Conservation (phyloP, 305 asterid species). For the Fraxinus greggii region DNA sequence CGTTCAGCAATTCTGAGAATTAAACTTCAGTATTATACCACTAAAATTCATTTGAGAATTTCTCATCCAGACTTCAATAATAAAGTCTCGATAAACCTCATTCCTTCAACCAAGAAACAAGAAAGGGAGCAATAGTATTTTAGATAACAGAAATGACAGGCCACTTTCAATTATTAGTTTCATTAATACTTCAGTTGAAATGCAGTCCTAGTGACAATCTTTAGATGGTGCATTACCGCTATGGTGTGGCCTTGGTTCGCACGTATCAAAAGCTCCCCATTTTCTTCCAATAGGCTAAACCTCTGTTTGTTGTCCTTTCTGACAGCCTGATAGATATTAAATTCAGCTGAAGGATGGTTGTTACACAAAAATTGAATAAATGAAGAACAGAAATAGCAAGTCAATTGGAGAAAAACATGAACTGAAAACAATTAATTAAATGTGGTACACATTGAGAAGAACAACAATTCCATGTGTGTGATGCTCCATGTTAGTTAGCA, state of each 20-base stretch:
- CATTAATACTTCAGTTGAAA: not conserved
- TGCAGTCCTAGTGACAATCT: constrained; percentile 16
- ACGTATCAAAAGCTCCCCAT: constrained; percentile 79
- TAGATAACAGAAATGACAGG: not conserved
- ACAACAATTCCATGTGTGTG: not conserved
- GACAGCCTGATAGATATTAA: constrained; percentile 52
- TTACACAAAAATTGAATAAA: not conserved
- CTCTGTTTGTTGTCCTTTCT: constrained; percentile 87
- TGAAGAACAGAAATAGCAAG: constrained; percentile 3
- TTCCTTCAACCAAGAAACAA: not conserved
- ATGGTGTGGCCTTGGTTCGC: constrained; percentile 93
- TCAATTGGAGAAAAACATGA: not conserved
- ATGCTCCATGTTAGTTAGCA: not conserved
- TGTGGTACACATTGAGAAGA: not conserved
- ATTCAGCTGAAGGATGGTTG: not conserved
- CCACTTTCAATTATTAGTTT: not conserved
- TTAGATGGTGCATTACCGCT: constrained; percentile 39
- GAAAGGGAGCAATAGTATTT: not conserved
- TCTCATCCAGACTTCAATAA: not conserved
- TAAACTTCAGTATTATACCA: not conserved
- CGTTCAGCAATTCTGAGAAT: not conserved
- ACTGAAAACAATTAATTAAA: not conserved
- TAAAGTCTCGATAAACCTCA: not conserved
- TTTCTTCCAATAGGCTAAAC: constrained; percentile 72
- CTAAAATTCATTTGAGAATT: not conserved